Evolutionary conservation across 768 basidiomycete genomes (phyloP).

Genomic region (Suillus subluteus): DNA sequence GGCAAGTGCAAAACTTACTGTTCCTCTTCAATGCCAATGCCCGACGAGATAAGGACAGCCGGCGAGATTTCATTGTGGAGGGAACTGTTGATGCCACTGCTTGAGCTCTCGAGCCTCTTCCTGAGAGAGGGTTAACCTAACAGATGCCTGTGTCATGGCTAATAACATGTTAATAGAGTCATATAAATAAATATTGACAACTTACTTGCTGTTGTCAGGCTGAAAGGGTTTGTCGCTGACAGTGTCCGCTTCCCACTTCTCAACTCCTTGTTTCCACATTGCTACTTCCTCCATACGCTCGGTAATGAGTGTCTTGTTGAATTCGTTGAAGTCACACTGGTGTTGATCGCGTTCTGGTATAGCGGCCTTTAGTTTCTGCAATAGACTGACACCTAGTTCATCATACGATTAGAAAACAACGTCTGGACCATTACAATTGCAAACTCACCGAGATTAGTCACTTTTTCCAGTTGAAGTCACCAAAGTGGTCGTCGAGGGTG

Average conservation of each 20-base stretch:
- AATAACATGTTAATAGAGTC: background rate
- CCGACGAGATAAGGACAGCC: conserved; percentile 14
- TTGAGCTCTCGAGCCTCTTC: conserved; percentile 12
- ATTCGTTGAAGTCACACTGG: background rate
- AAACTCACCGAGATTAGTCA: conserved; percentile 25
- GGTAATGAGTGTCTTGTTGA: background rate
- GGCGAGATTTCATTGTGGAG: conserved; percentile 14
- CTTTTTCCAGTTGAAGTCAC: conserved; percentile 38
- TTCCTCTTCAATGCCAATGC: conserved; percentile 23
- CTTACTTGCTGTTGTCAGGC: conserved; percentile 1
- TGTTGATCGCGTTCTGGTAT: conserved; percentile 7
- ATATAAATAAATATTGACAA: background rate
- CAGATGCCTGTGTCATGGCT: background rate
- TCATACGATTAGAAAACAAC: background rate
- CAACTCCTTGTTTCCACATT: conserved; percentile 18
- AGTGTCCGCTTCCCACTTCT: conserved; percentile 30
- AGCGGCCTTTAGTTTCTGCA: conserved; percentile 8
- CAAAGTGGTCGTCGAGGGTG: conserved; percentile 37
- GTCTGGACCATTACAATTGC: background rate
- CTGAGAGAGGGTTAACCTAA: conserved; percentile 13
- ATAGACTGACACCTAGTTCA: conserved; percentile 9
- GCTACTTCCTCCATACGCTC: background rate
- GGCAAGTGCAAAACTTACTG: conserved; percentile 15
- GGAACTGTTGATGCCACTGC: background rate
- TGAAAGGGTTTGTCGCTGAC: conserved; percentile 28